phyloP scores from a whole-genome alignment of 2,329 filamentous ascomycete species.

The Fusarium coffeatum region DNA sequence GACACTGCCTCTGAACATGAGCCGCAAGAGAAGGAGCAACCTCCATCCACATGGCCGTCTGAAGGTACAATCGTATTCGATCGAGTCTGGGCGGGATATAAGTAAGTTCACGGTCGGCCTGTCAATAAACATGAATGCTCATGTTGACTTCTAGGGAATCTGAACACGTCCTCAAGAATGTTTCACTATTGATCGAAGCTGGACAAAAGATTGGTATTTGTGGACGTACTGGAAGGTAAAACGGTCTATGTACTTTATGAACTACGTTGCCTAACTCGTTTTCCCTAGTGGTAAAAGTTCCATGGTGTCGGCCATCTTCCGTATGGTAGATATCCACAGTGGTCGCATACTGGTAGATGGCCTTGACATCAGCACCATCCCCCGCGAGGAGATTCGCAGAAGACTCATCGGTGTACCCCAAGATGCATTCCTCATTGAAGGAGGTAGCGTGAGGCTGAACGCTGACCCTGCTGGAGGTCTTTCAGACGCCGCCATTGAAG shows the following conservation, averaged over 20 bases:
- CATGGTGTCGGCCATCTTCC: constrained; percentile 51
- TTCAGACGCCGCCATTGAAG: constrained; percentile 55
- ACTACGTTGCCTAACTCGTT: not conserved
- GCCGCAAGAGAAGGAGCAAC: constrained; percentile 25
- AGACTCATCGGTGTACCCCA: constrained; percentile 60
- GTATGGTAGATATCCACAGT: constrained; percentile 56
- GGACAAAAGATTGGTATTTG: constrained; percentile 38
- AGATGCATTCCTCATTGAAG: constrained; percentile 62
- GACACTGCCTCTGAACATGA: constrained; percentile 30
- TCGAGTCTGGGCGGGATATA: constrained; percentile 52
- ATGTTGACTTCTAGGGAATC: not conserved
- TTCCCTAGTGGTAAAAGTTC: constrained; percentile 61
- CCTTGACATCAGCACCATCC: constrained; percentile 51
- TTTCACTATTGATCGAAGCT: constrained; percentile 21
- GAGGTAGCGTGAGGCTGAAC: constrained; percentile 57
- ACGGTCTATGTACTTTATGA: accelerated
- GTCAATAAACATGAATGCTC: not conserved
- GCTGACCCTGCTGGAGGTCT: constrained; percentile 56
- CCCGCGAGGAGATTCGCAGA: constrained; percentile 43
- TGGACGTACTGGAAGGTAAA: constrained; percentile 36
- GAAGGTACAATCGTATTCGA: constrained; percentile 84
- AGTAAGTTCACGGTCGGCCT: not conserved
- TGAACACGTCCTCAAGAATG: constrained; percentile 14
- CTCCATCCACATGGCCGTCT: constrained; percentile 83
- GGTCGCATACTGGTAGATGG: constrained; percentile 60